phyloP scores from a whole-genome alignment of 1,284 basidiomycete genomes.

The Rhodotorula sp. region DNA sequence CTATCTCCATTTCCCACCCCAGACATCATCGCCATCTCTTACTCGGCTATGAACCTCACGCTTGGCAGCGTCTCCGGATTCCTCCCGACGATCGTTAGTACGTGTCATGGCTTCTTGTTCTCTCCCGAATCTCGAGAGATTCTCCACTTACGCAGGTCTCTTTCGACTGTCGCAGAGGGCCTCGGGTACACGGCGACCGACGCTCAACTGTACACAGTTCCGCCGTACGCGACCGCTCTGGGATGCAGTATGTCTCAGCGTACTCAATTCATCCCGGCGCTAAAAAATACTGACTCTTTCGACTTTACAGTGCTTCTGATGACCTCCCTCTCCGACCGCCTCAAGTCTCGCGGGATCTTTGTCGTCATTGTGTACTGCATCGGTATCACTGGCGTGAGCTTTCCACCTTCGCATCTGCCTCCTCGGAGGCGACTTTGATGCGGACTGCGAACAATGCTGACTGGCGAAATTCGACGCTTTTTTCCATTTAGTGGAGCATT shows the following conservation, averaged over 20 bases:
- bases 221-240: constrained; percentile 49
- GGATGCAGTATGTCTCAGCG: constrained; percentile 3
- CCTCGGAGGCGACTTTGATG: no score
- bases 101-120: constrained; percentile 32
- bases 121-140: background rate
- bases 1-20: background rate
- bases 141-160: no score
- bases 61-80: constrained; percentile 77
- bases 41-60: constrained; percentile 71
- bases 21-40: constrained; percentile 14
- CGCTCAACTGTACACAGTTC: constrained; percentile 68
- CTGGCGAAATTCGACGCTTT: no score
- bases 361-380: constrained; percentile 49
- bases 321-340: constrained; percentile 66
- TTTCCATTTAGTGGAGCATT: constrained; percentile 45
- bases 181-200: constrained; percentile 55
- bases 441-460: no score
- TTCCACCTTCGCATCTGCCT: background rate
- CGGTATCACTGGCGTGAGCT: constrained; percentile 47
- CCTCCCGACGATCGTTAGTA: constrained; percentile 55
- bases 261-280: no score
- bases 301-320: constrained; percentile 55
- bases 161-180: constrained; percentile 54
- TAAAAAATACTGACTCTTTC: constrained; percentile 43
- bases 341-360: constrained; percentile 64